These are phyloP conservation scores for Pleurotus pulmonarius DNA, from an alignment of 768 basidiomycete genomes.

Conservation along the genomic window DNA sequence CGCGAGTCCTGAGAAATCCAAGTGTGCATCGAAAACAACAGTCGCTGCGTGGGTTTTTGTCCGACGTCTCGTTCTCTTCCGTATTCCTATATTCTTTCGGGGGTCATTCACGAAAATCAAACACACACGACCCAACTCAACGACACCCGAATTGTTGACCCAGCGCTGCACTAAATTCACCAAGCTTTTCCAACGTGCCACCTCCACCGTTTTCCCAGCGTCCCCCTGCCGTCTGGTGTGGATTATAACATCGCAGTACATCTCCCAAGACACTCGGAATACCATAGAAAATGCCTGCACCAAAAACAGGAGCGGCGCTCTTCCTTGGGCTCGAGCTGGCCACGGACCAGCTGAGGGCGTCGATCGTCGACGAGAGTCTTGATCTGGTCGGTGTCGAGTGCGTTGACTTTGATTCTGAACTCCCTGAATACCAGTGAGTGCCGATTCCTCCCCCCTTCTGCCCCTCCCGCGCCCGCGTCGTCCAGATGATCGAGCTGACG, in stretches of 20 bases:
- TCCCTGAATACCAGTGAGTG: conserved; percentile 79
- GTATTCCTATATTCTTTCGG: no score
- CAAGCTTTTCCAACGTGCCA: no score
- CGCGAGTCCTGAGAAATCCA: not conserved
- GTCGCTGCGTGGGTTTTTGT: not conserved
- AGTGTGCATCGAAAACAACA: not conserved
- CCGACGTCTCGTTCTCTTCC: not conserved
- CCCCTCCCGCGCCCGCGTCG: conserved; percentile 10
- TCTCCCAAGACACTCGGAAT: not conserved
- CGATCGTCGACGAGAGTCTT: conserved; percentile 78
- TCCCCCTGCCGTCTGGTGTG: no score
- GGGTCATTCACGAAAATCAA: not conserved
- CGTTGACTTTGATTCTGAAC: conserved; percentile 79
- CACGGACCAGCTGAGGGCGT: conserved; percentile 79
- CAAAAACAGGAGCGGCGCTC: conserved; percentile 45
- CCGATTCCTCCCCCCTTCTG: conserved; percentile 11
- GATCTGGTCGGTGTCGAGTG: conserved; percentile 80
- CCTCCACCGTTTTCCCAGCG: no score
- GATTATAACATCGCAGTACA: no score
- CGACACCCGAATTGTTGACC: no score
- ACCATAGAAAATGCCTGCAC: conserved; percentile 33
- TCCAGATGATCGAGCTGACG: not conserved
- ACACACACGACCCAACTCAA: no score
- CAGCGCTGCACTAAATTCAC: no score
- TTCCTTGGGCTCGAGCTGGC: conserved; percentile 87